Percentiles rank a stretch among this genome's conserved stretches.
Conservation (phyloP, 2,329 filamentous ascomycete genomes). For the Macroventuria anomochaeta region DNA sequence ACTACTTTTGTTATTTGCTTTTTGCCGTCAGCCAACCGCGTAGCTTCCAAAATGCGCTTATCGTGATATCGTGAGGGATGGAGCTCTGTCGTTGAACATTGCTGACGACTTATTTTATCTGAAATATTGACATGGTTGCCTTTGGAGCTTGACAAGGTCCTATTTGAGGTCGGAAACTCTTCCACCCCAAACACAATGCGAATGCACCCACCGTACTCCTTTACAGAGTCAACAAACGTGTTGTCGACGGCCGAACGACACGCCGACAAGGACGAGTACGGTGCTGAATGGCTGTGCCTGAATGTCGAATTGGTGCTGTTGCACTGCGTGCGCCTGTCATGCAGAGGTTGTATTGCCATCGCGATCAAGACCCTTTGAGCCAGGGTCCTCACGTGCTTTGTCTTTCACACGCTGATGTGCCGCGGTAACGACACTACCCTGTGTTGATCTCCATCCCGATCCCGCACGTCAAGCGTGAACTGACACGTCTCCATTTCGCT, state of each 20-base stretch:
- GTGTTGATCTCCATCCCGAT: constrained; percentile 16
- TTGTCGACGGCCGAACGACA: background rate
- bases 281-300: background rate
- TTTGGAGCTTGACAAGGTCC: background rate
- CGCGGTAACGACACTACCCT: constrained; percentile 11
- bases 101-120: constrained; percentile 1
- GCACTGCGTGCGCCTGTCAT: background rate
- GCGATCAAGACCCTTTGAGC: background rate
- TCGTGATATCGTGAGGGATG: background rate
- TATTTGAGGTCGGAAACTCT: background rate
- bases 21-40: constrained; percentile 14
- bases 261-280: background rate
- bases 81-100: background rate
- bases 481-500: constrained; percentile 4
- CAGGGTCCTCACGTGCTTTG: background rate
- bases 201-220: background rate
- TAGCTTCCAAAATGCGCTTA: constrained; percentile 5
- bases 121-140: background rate
- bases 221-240: too few relatives aligned
- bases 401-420: constrained; percentile 1
- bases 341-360: background rate
- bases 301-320: background rate
- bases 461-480: constrained; percentile 12
- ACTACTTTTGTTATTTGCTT: background rate
- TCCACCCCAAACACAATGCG: background rate